Evolutionary conservation across 306 rosid genomes (phyloP), one percentile per base, ranked within the genome.

Genomic region (Boehmeria nivea): DNA sequence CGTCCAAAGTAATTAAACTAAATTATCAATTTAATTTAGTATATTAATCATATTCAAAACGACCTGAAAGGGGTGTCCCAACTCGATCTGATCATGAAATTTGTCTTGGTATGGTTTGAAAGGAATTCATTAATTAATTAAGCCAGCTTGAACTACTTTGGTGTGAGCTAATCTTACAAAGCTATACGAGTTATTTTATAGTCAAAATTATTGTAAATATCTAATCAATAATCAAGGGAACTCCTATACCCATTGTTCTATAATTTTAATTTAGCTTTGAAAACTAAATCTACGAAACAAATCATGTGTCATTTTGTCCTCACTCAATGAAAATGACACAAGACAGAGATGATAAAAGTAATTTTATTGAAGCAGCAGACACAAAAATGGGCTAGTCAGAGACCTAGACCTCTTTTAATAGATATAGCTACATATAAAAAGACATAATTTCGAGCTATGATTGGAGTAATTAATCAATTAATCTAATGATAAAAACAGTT

Each of bases 61-160:
- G 36, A 31, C 36, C 36, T 10, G n/a, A n/a, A n/a, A n/a, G 11
- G 11, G 54, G 28, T 25, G 55, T 60, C 69, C 45, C 81, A 77
- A 67, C 83, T 79, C 74, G 70, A 72, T 66, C 69, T 55, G 57
- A 72, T 72, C 70, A 45, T 67, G 64, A 49, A 44, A 31, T 64
- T 75, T 61, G 95, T 78, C 81, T 51, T 69, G 53, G 33, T 43
- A 17, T 52, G 61, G 61, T 65, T 44, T 54, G 21, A 56, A 45
- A 56, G 61, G 69, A 59, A 71, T 33, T 59, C 55, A 64, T 40
- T 11, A 11, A 31, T 60, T 64, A 61, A 55, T 8, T 11, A 11
- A 37, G 18, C 79, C 78, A 76, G 62, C 76, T 64, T 68, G 56
- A 66, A 63, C 55, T 58, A 54, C 27, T 19, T 49, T 38, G 33